These are phyloP conservation scores for Pinus taeda DNA, from an alignment of 75 land plant genomes.

Conservation along the genomic window DNA sequence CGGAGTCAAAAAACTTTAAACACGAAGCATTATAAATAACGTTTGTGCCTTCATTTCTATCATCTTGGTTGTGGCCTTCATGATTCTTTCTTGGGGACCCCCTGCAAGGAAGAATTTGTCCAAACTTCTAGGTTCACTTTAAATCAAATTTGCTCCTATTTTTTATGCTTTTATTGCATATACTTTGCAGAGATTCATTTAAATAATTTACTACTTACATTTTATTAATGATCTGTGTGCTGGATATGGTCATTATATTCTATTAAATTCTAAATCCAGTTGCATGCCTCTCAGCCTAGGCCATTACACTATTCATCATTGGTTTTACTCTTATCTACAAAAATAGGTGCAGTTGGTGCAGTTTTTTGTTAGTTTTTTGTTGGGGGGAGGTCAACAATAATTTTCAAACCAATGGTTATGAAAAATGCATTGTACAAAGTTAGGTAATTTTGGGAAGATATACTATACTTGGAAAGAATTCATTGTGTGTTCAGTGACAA, in stretches of 20 bases:
- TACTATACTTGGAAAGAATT: neutral
- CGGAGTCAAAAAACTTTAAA: neutral
- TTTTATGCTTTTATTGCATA: no score
- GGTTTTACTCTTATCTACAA: neutral
- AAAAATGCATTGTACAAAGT: no score
- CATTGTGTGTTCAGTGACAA: neutral
- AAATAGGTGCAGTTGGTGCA: neutral
- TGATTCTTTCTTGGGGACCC: no score
- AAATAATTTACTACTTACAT: no score
- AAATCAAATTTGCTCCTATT: neutral
- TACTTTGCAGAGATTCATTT: no score
- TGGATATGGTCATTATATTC: neutral
- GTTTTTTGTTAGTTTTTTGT: neutral
- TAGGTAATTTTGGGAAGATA: neutral
- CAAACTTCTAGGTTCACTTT: neutral
- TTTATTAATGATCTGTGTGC: neutral
- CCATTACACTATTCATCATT: neutral
- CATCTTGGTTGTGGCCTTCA: no score
- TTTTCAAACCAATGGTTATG: no score
- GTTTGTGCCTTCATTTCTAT: no score
- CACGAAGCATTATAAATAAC: no score
- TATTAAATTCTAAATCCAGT: neutral
- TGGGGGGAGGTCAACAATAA: no score
- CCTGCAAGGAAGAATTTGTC: neutral
- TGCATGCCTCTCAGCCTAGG: neutral